Evolutionary conservation across 2,329 filamentous ascomycete genomes (phyloP), one percentile per base, ranked within the genome.

Genomic region (Alternaria incomplexa): DNA sequence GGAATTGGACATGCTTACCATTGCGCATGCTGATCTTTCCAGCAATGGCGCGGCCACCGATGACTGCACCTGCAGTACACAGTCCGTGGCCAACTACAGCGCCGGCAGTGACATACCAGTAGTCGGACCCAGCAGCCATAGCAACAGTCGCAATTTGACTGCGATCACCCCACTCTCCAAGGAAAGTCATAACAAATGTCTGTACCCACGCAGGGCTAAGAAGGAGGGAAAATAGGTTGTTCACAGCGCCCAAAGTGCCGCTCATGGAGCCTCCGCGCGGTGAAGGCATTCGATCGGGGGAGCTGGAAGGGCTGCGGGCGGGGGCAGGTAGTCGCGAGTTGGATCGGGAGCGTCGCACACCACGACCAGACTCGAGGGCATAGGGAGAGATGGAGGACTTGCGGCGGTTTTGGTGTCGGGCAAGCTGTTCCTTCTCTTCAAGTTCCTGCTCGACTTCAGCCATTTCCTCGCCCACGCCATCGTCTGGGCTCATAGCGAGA

Each of bases 121-220:
- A 99, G 79, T 99, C 96, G 80, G 97, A 93, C 20, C 96, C 96
- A 32, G 96, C 95, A 53, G 96, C 96, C 96, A 99, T 99, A 57
- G 96, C 96, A 77, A 99, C 97, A 0, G 96, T 99, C 22, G 96
- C 96, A 74, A 99, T 98, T 83, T 99, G 96, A 78, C 93, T 97
- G 70, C 96, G 89, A 76, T 99, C 96, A 61, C 96, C 96, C 96
- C 96, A 99, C 80, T 99, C 96, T 44, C 96, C 96, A 28, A 99
- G 83, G 82, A 99, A 99, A 3, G 96, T 99, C 96, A 99, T 99
- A 72, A 96, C 88, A 77, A 99, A 99, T 0, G 96, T 99, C 82
- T 98, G 95, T 13, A 99, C 96, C 96, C 96, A 99, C 1, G 94
- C 96, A 1, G 96, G 96, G 80, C 93, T 97, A 43, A 99, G 86